phyloP scores from a whole-genome alignment of 2,329 filamentous ascomycete species.

The Westerdykella ornata region DNA sequence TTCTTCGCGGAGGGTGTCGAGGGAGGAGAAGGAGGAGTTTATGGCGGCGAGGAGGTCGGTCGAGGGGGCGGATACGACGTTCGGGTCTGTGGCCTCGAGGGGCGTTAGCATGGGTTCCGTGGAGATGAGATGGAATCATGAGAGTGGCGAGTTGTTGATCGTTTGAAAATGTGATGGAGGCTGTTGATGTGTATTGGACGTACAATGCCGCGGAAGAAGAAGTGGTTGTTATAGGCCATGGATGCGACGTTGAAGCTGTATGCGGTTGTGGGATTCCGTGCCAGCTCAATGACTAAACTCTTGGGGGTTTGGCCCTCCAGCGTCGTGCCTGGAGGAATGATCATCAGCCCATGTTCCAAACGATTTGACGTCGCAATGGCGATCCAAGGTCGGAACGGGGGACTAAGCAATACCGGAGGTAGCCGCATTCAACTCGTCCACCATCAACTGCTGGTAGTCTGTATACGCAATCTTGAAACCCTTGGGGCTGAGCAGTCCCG shows the following conservation, averaged over 20 bases:
- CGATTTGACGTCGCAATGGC: neutral
- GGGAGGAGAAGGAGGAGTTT: slow-evolving; percentile 66
- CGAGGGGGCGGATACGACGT: slow-evolving; percentile 23
- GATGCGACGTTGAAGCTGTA: slow-evolving; percentile 91
- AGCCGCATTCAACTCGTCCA: slow-evolving; percentile 68
- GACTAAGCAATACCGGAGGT: slow-evolving; percentile 56
- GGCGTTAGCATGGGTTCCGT: slow-evolving; percentile 4
- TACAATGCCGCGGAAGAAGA: slow-evolving; percentile 64
- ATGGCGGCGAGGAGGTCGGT: slow-evolving; percentile 56
- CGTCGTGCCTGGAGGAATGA: slow-evolving; percentile 51
- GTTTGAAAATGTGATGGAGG: neutral
- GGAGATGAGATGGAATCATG: slow-evolving; percentile 4
- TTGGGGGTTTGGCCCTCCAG: slow-evolving; percentile 57
- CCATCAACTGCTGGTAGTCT: slow-evolving; percentile 68
- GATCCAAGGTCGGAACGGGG: neutral
- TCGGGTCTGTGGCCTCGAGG: slow-evolving; percentile 18
- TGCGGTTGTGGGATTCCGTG: slow-evolving; percentile 71
- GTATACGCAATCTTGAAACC: slow-evolving; percentile 74
- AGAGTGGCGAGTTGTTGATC: neutral
- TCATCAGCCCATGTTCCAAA: neutral
- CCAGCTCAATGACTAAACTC: slow-evolving; percentile 64
- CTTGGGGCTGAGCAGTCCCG: slow-evolving; percentile 61
- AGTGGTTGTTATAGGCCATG: slow-evolving; percentile 87
- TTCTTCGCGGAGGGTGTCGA: slow-evolving; percentile 74
- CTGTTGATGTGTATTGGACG: slow-evolving; percentile 3